Base-by-base conservation (phyloP, 176 grass and related monocot genomes). In the Juncus effusus region DNA sequence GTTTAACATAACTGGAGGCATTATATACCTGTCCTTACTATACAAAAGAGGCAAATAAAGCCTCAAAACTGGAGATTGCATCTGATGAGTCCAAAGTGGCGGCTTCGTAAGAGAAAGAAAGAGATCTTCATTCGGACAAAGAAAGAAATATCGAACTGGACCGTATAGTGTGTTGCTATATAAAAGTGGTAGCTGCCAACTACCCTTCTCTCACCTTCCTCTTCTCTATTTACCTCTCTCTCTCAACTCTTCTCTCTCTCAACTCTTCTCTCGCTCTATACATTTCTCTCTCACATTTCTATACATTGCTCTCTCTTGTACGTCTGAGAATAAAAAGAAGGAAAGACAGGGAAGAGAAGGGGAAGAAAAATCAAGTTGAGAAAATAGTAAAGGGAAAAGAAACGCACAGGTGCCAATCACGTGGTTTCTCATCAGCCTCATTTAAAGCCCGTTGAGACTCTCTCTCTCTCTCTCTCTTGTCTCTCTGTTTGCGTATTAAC, bases 351-450 rank as follows among this genome's bases (percentile, higher is more conserved):
- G 16, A 42, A 16, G 49, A 5, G 54, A n/a, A 71, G 13, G 7
- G 51, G 12, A 6, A 14, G 7, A 42, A 19, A 35, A 7, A 70
- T 36, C 40, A 13, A 54, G 57, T 36, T 44, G 67, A 35, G 68
- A 59, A 55, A 47, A 6, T 47, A 47, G 44, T 5, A 47, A 1
- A 47, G 9, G 44, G 44, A 47, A 47, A 45, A 55, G 68, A 19
- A 72, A 72, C 53, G 8, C 53, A 39, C 68, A 72, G 68, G 54
- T 72, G 68, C 15, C 68, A 72, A 40, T 72, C 68, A 72, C 68
- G 68, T 72, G 68, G 53, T 54, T 53, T 69, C 51, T 69, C 65
- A 54, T 11, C 49, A 19, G 7, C 13, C 38, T 72, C 68, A 72
- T 72, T 72, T 72, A 72, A 57, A 72, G 52, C 68, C 68, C 68